A percentile compares a stretch with the other conserved stretches of the same genome.
phyloP scores from a whole-genome alignment of 345 rosid species.

The Geranium brycei region DNA sequence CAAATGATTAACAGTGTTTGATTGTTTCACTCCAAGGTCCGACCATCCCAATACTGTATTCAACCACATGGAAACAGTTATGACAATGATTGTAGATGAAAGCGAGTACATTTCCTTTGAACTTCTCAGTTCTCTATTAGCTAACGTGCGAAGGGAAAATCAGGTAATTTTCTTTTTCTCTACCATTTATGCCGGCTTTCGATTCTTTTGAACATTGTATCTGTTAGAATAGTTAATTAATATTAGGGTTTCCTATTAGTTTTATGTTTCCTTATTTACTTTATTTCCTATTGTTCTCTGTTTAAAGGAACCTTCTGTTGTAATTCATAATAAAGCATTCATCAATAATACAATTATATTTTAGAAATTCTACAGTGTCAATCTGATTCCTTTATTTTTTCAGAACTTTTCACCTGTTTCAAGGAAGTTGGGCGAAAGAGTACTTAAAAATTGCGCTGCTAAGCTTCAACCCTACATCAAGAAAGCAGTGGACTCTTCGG shows the following conservation, averaged over 20 bases:
- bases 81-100: slow-evolving; percentile 57
- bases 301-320: no score
- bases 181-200: not conserved
- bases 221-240: no score
- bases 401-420: slow-evolving; percentile 45
- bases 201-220: not conserved
- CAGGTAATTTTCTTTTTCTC: slow-evolving; percentile 31
- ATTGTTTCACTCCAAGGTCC: slow-evolving; percentile 17
- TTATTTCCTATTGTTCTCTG: not conserved
- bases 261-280: not conserved
- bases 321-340: no score
- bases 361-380: slow-evolving; percentile 4
- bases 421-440: slow-evolving; percentile 42
- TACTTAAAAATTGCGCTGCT: slow-evolving; percentile 38
- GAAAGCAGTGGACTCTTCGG: slow-evolving; percentile 32
- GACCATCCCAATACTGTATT: slow-evolving; percentile 39
- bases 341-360: not conserved
- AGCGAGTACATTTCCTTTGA: slow-evolving; percentile 42
- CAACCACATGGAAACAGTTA: slow-evolving; percentile 56
- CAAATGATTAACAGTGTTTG: not conserved
- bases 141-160: slow-evolving; percentile 46
- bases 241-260: no score
- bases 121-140: slow-evolving; percentile 47
- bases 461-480: slow-evolving; percentile 45
- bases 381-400: slow-evolving; percentile 5